These are phyloP conservation scores for Pseudofabraea citricarpa DNA, from an alignment of 2,329 filamentous ascomycete species.

Conservation along the genomic window DNA sequence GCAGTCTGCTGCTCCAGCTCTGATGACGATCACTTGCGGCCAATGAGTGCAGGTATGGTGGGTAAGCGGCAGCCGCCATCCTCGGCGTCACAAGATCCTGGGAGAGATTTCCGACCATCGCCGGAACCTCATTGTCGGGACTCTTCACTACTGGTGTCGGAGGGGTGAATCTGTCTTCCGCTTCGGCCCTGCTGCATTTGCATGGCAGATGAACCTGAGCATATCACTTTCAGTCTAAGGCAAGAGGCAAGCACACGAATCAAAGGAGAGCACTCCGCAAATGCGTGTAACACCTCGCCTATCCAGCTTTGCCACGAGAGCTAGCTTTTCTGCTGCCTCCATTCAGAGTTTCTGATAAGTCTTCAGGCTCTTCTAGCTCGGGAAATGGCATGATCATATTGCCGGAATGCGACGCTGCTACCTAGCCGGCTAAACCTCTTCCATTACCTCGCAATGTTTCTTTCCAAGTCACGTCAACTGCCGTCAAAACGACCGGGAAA, in stretches of 20 bases:
- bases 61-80: not conserved
- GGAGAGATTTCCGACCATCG: conserved; percentile 1
- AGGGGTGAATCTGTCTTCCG: not conserved
- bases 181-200: conserved; percentile 2
- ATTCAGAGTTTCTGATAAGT: not conserved
- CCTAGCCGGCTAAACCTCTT: not conserved
- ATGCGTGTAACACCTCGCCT: not conserved
- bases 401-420: not conserved
- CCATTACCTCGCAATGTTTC: not conserved
- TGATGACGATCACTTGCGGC: not conserved
- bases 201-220: not conserved
- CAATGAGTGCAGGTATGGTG: not conserved
- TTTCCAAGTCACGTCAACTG: not conserved
- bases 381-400: not conserved
- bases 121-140: conserved; percentile 1
- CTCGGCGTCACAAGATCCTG: conserved; percentile 2
- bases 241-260: not conserved
- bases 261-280: not conserved
- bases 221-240: not conserved
- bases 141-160: not conserved
- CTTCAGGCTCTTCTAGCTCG: not conserved
- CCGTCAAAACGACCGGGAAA: not conserved
- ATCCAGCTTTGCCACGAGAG: not conserved
- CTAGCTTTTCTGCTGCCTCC: not conserved
- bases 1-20: not conserved